These are phyloP conservation scores for Eremomyces bilateralis DNA, from an alignment of 495 filamentous ascomycete genomes.

Conservation along the genomic window DNA sequence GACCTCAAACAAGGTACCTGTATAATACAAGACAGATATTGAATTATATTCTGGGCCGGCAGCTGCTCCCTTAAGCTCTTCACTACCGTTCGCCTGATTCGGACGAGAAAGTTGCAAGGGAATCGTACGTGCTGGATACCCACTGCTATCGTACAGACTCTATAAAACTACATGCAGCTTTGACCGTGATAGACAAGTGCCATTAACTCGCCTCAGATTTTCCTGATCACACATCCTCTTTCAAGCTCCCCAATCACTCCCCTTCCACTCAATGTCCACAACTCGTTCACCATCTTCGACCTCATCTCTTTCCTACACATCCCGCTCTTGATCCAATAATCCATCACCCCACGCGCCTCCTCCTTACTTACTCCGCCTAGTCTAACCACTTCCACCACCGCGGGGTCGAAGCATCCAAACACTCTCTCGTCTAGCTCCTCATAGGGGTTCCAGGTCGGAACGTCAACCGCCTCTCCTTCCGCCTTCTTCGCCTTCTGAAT, in stretches of 20 bases:
- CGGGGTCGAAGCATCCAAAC: constrained; percentile 27
- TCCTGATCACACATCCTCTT: constrained; percentile 15
- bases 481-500: constrained; percentile 13
- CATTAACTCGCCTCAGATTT: constrained; percentile 5
- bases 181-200: not conserved
- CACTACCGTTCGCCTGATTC: too few relatives aligned
- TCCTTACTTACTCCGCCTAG: constrained; percentile 44
- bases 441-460: constrained; percentile 40
- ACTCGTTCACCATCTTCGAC: constrained; percentile 55
- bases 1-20: too few relatives aligned
- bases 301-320: constrained; percentile 47
- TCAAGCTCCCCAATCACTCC: constrained; percentile 63
- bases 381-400: constrained; percentile 13
- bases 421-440: constrained; percentile 45
- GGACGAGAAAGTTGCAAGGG: too few relatives aligned
- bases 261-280: constrained; percentile 60
- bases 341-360: constrained; percentile 64
- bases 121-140: too few relatives aligned
- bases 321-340: constrained; percentile 83
- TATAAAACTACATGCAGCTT: not conserved
- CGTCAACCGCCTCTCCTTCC: constrained; percentile 9
- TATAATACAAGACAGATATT: too few relatives aligned
- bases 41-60: too few relatives aligned
- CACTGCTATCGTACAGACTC: too few relatives aligned
- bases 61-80: too few relatives aligned